Evolutionary conservation across 2,329 filamentous ascomycete genomes (phyloP).

Genomic region (Trichophyton equinum): DNA sequence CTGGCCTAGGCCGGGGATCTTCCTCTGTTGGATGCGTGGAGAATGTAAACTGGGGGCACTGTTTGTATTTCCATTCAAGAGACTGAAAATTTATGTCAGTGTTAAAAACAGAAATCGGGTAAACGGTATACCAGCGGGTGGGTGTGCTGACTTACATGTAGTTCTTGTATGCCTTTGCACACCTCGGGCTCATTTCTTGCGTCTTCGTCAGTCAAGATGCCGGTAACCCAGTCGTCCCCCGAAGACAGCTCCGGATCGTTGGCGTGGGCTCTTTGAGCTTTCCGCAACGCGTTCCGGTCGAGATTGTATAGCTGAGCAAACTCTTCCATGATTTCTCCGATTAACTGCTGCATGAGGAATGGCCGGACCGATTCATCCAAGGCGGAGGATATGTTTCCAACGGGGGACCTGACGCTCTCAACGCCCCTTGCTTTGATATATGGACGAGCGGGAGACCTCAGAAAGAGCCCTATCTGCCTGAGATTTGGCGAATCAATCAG

Average conservation of each 20-base stretch:
- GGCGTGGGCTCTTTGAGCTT: constrained; percentile 23
- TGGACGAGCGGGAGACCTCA: constrained; percentile 64
- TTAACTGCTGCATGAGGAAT: constrained; percentile 37
- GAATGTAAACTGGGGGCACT: constrained; percentile 74
- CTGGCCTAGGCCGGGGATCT: constrained; percentile 45
- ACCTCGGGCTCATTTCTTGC: constrained; percentile 41
- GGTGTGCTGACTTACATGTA: constrained; percentile 39
- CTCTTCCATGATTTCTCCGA: constrained; percentile 47
- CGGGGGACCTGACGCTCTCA: constrained; percentile 75
- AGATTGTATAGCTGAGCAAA: constrained; percentile 56
- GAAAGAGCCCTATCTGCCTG: constrained; percentile 51
- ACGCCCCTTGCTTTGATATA: constrained; percentile 75
- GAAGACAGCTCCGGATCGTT: constrained; percentile 23
- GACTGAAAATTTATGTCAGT: constrained; percentile 21
- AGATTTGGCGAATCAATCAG: constrained; percentile 68
- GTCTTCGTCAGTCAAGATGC: constrained; percentile 41
- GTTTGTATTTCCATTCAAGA: constrained; percentile 60
- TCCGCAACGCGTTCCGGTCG: constrained; percentile 22
- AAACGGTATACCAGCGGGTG: not conserved
- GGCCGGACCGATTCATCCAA: constrained; percentile 33
- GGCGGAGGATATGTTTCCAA: constrained; percentile 60
- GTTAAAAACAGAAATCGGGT: not conserved
- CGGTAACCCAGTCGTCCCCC: constrained; percentile 26
- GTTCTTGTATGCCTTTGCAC: constrained; percentile 43
- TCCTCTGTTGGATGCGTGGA: constrained; percentile 48